Base-by-base conservation (phyloP, 2,329 filamentous ascomycete species). In the Pseudocercospora fijiensis region DNA sequence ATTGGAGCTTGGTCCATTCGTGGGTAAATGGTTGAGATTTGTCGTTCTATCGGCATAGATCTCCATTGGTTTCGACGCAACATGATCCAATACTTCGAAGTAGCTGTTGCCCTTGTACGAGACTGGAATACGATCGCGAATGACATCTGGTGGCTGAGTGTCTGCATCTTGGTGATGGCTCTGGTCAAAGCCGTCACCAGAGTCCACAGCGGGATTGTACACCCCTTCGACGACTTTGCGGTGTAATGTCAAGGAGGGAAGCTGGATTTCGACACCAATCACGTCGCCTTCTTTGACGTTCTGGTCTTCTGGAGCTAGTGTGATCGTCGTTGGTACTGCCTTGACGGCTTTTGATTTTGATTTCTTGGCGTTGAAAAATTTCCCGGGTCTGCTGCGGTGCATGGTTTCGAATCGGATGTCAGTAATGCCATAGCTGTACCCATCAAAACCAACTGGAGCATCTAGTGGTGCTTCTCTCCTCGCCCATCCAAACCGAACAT, bases 121-220 rank as follows among this genome's bases (percentile, higher is more conserved):
- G 69, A 98, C 96, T 0, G 95, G 93, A 51, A 97, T 92, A 56
- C 95, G 90, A 77, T 99, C 96, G 66, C 96, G 91, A 64, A 99
- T 91, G 66, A 98, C 90, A 76, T 98, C 95, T 16, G 86, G 80
- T 65, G 86, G 82, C 0, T 84, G 18, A 81, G 77, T 59, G 73
- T 75, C 33, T 60, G 66, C 41, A 63, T 66, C 22, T 62, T 63
- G 63, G 43, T 65, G 59, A 24, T 57, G 57, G 13, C 68, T 59
- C 20, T 71, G 67, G 27, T 85, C 82, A 68, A 83, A 82, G 37
- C 81, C 81, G 64, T 88, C 85, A 45, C 83, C 78, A 0, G 86
- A 75, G 73, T 97, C 93, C 0, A 93, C 87, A 2, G 90, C 88
- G 0, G 92, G 91, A 73, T 97, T 96, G 79, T 94, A 97, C 55